These are phyloP conservation scores for Lentinula lateritia DNA, from an alignment of 768 basidiomycete species.

Conservation along the genomic window DNA sequence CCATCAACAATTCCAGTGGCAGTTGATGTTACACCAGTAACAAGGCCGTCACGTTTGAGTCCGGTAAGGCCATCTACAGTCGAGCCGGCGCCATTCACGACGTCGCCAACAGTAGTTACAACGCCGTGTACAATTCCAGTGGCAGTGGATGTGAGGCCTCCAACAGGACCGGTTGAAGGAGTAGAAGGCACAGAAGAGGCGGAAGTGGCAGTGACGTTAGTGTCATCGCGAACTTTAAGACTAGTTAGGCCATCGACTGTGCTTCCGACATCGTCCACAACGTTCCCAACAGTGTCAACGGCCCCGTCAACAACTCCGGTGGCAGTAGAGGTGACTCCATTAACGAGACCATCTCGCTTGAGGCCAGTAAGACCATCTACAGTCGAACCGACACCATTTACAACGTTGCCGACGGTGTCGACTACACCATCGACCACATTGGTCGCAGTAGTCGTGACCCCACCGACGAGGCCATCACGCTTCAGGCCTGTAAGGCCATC, in stretches of 20 bases:
- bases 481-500: neutral
- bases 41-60: neutral
- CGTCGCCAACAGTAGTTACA: neutral
- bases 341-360: conserved; percentile 2
- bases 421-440: neutral
- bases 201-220: neutral
- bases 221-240: neutral
- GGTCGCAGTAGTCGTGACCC: neutral
- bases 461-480: neutral
- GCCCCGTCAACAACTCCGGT: neutral
- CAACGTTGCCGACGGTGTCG: conserved; percentile 1
- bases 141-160: neutral
- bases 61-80: neutral
- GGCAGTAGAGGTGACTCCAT: neutral
- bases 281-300: neutral
- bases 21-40: neutral
- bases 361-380: neutral
- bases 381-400: neutral
- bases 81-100: neutral
- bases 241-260: neutral
- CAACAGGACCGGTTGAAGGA: neutral
- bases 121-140: neutral
- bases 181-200: neutral
- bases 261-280: neutral
- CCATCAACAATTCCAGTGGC: neutral